phyloP scores from a whole-genome alignment of 2,329 filamentous ascomycete species.

The Colletotrichum sp. region DNA sequence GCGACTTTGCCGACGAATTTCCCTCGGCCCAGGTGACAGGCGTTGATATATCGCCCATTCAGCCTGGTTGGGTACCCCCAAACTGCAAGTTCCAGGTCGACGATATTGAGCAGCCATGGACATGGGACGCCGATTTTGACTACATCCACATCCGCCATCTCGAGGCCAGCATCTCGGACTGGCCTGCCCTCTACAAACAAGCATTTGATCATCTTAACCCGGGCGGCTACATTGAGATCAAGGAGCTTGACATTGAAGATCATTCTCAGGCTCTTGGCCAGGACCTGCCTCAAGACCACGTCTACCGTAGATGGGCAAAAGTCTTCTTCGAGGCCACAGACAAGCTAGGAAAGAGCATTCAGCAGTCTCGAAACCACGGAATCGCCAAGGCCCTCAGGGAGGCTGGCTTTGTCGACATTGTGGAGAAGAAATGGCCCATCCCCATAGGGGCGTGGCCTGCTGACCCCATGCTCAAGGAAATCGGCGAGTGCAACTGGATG shows the following conservation, averaged over 20 bases:
- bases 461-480: background rate
- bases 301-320: conserved; percentile 27
- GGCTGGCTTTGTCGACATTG: conserved; percentile 26
- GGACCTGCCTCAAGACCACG: background rate
- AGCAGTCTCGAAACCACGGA: conserved; percentile 21
- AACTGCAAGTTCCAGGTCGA: conserved; percentile 42
- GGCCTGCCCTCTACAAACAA: conserved; percentile 55
- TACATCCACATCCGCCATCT: conserved; percentile 65
- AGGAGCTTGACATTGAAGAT: conserved; percentile 28
- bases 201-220: conserved; percentile 59
- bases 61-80: conserved; percentile 54
- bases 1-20: conserved; percentile 51
- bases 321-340: conserved; percentile 30
- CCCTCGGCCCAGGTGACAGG: conserved; percentile 50
- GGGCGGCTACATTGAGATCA: conserved; percentile 50
- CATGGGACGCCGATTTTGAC: conserved; percentile 53
- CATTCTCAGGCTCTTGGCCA: background rate
- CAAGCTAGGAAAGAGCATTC: conserved; percentile 34
- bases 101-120: conserved; percentile 47
- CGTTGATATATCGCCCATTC: conserved; percentile 62
- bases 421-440: conserved; percentile 19
- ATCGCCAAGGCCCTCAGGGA: conserved; percentile 25
- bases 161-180: conserved; percentile 61
- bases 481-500: conserved; percentile 22
- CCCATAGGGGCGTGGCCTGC: conserved; percentile 20